Base-by-base conservation (phyloP, 1,284 basidiomycete species). In the Stereum hirsutum region DNA sequence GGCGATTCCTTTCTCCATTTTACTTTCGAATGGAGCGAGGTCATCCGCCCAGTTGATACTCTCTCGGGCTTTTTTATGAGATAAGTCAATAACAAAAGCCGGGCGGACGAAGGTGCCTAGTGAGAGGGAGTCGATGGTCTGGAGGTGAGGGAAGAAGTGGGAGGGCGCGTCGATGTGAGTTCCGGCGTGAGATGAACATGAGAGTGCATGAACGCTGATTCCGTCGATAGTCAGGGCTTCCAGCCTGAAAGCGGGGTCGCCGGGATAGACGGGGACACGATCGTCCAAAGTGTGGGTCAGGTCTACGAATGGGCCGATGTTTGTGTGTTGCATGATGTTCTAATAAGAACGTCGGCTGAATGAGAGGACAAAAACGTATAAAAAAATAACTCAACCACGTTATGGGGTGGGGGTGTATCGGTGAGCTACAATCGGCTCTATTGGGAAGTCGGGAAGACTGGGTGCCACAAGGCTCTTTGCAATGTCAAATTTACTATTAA, bases 131-230 rank as follows among this genome's bases (percentile, higher is more conserved):
- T 79, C 75, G 35, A 85, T 63, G 10, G 70, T 72, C 25, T 59
- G 59, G 5, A 77, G 78, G 23, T 66, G 57, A 4, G 62, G 58
- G 54, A 80, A 58, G 59, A 83, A 84, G 52, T 87, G 83, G 32
- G 71, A 81, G 0, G 84, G 84, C 0, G 81, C 80, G 51, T 87
- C 83, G 55, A 86, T 65, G 58, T 87, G 84, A 1, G 83, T 86
- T 20, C 83, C 83, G 0, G 64, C 66, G 51, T 83, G 80, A 1
- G 78, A 72, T 12, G 76, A 72, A 27, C 79, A 52, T 15, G 69
- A 60, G 25, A 83, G 56, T 3, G 57, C 52, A 43, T 70, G 68
- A 2, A 81, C 69, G 35, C 64, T 69, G 54, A 66, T 72, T 24
- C 75, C 77, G 40, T 79, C 66, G 42, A 75, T 55, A 1, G 65